phyloP scores from a whole-genome alignment of 208 protist species.

The Naegleria gruberi region DNA sequence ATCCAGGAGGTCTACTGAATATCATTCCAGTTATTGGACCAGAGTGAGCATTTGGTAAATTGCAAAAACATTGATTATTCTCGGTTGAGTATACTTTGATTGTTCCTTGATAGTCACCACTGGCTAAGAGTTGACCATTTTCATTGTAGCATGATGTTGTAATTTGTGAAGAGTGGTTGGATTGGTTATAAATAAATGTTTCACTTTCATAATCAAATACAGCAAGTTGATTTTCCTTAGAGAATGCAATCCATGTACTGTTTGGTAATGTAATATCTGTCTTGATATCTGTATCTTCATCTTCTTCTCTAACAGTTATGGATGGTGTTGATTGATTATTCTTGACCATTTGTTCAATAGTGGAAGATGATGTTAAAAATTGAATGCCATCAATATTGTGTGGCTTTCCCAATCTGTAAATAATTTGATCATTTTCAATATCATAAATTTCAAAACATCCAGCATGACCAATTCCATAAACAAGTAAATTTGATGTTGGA shows the following conservation, averaged over 20 bases:
- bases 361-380: background rate
- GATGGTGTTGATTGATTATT: background rate
- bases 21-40: background rate
- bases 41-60: conserved; percentile 20
- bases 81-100: conserved; percentile 27
- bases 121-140: background rate
- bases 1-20: conserved; percentile 17
- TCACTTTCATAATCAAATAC: conserved; percentile 1
- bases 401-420: background rate
- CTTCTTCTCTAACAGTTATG: background rate
- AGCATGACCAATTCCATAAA: background rate
- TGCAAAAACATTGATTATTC: conserved; percentile 21
- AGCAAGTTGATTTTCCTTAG: background rate
- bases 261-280: background rate
- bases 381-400: background rate
- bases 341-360: background rate
- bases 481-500: background rate
- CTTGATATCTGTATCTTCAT: background rate
- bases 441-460: conserved; percentile 9
- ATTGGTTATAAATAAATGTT: conserved; percentile 16
- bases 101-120: conserved; percentile 26
- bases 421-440: background rate
- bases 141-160: background rate
- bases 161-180: background rate
- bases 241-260: background rate